Evolutionary conservation across 163 green algal genomes (phyloP).

Genomic region (Volvox carteri): DNA sequence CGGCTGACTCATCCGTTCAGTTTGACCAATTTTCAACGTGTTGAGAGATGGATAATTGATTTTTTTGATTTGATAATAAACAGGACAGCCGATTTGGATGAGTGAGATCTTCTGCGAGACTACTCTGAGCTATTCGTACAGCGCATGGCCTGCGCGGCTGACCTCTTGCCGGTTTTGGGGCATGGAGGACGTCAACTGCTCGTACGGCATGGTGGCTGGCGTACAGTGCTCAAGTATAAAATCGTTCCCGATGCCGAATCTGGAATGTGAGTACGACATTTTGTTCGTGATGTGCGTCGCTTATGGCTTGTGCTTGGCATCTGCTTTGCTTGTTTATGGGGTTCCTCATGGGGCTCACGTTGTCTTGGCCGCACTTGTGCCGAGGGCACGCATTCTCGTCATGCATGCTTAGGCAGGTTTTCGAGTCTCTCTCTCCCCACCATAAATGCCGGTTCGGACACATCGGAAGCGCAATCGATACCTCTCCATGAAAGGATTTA

Average conservation of each 20-base stretch:
- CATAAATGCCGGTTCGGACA: too few relatives aligned
- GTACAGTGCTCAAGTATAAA: conserved; percentile 5
- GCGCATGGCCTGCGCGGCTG: neutral
- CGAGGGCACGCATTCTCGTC: neutral
- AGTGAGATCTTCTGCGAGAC: conserved; percentile 23
- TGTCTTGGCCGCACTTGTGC: neutral
- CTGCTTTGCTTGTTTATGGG: neutral
- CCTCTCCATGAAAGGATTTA: too few relatives aligned
- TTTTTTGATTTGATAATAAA: too few relatives aligned
- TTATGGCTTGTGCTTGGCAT: neutral
- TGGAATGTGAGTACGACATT: conserved; percentile 31
- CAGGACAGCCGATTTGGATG: conserved; percentile 45
- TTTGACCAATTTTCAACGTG: too few relatives aligned
- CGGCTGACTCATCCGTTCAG: too few relatives aligned
- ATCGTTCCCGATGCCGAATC: neutral
- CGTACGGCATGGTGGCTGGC: conserved; percentile 12
- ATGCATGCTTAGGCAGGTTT: neutral
- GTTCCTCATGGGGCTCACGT: neutral
- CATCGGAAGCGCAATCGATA: too few relatives aligned
- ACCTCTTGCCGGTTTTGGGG: conserved; percentile 20
- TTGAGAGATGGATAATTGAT: too few relatives aligned
- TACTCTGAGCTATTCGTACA: neutral
- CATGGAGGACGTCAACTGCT: conserved; percentile 46
- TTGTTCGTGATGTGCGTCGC: neutral
- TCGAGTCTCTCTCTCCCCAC: too few relatives aligned